Evolutionary conservation across 805 yeast genomes (phyloP), one percentile per base, ranked within the genome.

Genomic region (Barnettozyma wickerhamii): DNA sequence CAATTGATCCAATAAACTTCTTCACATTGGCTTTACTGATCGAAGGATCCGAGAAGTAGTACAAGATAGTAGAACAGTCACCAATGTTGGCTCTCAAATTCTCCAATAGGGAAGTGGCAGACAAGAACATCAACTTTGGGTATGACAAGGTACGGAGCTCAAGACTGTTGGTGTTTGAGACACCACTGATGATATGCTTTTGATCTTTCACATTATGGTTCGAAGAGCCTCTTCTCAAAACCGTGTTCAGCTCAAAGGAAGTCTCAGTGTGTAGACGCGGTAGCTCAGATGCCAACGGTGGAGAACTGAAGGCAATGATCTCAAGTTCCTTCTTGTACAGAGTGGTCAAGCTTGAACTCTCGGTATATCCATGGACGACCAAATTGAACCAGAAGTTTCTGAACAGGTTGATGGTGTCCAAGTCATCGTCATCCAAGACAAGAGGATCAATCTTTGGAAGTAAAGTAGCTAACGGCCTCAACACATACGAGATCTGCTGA

Each of bases 311-410:
- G 1, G 99, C 98, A 50, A 93, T 84, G 40, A 79, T 67, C 51
- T 74, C 69, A 31, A 91, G 68, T 20, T 77, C 75, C 0, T 50
- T 50, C 32, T 62, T 59, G 53, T 75, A 72, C n/a, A 64, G 63
- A 41, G 64, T 62, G 13, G 77, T 72, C 54, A 80, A 66, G 12
- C 68, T 66, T 0, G 93, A 79, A 28, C 69, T 69, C 41, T 69
- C 68, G n/a, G 79, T 74, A 58, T 81, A 88, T 0, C 99, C 99
- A 61, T 93, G 96, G 20, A 90, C 84, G 4, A 82, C 91, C 72
- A 93, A 69, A 55, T 91, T 93, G 60, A 87, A 88, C 99, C 99
- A 93, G 33, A 88, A 79, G 60, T 93, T 84, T 55, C 95, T 75
- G 68, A 91, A 87, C 44, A 81, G 66, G 34, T 74, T 71, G 35